A percentile compares a stretch with the other conserved stretches of the same genome.
Evolutionary conservation across 23 red algal genomes (phyloP).

Genomic region (Cyanidioschyzon merolae): DNA sequence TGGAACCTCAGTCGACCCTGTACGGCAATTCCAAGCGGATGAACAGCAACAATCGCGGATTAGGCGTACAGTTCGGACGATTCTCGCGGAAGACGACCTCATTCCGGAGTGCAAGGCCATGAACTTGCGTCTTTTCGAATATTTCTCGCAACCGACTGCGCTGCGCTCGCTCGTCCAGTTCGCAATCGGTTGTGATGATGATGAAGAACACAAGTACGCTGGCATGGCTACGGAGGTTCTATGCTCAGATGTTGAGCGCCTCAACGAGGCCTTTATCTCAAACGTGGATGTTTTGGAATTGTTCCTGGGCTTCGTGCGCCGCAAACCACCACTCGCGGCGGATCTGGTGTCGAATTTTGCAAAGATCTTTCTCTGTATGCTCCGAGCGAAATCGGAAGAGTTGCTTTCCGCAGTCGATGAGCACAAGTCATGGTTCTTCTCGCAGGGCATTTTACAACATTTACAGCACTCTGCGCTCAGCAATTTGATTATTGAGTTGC

Average conservation of each 20-base stretch:
- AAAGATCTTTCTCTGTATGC: neutral
- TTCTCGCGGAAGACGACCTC: constrained; percentile 5
- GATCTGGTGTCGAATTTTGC: neutral
- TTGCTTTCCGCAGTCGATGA: neutral
- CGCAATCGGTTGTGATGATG: neutral
- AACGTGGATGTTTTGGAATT: neutral
- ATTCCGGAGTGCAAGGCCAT: constrained; percentile 14
- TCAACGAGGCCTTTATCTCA: constrained; percentile 4
- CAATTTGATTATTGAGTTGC: neutral
- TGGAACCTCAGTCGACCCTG: no score
- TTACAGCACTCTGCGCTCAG: neutral
- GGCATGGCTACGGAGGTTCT: constrained; percentile 2
- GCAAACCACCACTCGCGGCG: neutral
- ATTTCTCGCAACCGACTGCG: neutral
- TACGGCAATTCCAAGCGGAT: no score
- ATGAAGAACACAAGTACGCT: neutral
- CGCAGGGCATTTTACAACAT: neutral
- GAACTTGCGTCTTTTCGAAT: constrained; percentile 13
- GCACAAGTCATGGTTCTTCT: neutral
- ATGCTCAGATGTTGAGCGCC: constrained; percentile 12
- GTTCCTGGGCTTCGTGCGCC: neutral
- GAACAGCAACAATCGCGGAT: neutral
- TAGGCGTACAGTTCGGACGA: neutral
- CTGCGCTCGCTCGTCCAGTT: neutral
- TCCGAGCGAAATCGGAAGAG: constrained; percentile 1